Evolutionary conservation across 2,329 filamentous ascomycete species (phyloP), one percentile per base, ranked within the genome.

Genomic region (Trichoderma sp.): DNA sequence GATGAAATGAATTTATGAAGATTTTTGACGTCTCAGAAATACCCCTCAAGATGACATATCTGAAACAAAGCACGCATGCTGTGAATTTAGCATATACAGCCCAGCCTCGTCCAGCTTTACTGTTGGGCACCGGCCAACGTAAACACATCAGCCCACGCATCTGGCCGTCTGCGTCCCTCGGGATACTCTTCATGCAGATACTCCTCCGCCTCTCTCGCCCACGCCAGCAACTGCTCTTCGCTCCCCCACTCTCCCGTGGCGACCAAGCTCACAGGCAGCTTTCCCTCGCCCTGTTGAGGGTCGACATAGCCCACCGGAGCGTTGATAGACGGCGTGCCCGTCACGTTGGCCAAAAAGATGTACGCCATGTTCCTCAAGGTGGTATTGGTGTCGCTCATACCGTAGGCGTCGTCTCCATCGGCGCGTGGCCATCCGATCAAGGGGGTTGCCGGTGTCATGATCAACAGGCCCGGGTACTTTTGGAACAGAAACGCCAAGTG

Each of bases 291-390:
- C 73, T 86, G 81, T 6, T 81, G 79, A 0, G 86, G 83, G 31
- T 87, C 81, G 4, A 83, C 85, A 79, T 94, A 97, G 0, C 92
- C 94, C 13, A 92, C 89, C 0, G 94, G 93, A 43, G 88, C 89
- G 57, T 84, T 89, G 14, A 96, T 86, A 1, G 92, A 89, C 0
- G 94, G 94, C 60, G 90, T 89, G 0, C 94, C 94, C 0, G 85
- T 88, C 74, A 93, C 90, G 79, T 97, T 97, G 7, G 94, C 91
- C 43, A 97, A 80, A 87, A 92, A 97, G 19, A 92, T 89, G 79
- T 93, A 97, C 78, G 91, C 88, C 93, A 97, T 97, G 76, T 88
- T 92, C 31, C 87, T 83, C n/a, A 97, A 82, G 19, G 88, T 89
- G 71, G 81, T 83, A 77, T 96, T 93, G 0, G 86, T 90, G 77